phyloP scores from a whole-genome alignment of 1,139 yeast species.

The Debaryomycetaceae sp. region DNA sequence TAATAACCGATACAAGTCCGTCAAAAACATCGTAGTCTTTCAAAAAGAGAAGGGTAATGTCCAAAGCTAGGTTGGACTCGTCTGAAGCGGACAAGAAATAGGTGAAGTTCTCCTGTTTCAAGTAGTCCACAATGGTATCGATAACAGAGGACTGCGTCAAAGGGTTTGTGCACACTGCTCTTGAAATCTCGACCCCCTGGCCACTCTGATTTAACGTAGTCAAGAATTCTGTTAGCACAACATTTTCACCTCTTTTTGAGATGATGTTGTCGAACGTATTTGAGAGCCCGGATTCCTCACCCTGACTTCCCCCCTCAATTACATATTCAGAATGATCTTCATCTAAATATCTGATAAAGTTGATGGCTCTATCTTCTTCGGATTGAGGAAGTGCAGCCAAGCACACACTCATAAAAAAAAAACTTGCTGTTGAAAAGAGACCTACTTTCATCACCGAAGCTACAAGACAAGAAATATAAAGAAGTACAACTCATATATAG shows the following conservation, averaged over 20 bases:
- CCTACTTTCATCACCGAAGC: neutral
- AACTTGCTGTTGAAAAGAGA: neutral
- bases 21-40: constrained; percentile 19
- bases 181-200: constrained; percentile 20
- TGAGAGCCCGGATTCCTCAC: too few relatives aligned
- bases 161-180: constrained; percentile 17
- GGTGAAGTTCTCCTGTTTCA: constrained; percentile 18
- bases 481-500: too few relatives aligned
- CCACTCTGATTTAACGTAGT: constrained; percentile 25
- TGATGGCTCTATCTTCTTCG: too few relatives aligned
- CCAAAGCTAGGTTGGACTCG: constrained; percentile 24
- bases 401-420: neutral
- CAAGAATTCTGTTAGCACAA: constrained; percentile 22
- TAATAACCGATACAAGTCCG: constrained; percentile 18
- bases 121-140: constrained; percentile 18
- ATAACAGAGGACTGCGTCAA: constrained; percentile 19
- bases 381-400: neutral
- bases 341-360: too few relatives aligned
- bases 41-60: constrained; percentile 22
- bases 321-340: too few relatives aligned
- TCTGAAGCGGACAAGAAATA: constrained; percentile 20
- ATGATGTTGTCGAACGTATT: too few relatives aligned
- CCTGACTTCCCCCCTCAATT: too few relatives aligned
- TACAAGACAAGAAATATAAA: too few relatives aligned
- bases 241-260: constrained; percentile 15